Conservation (phyloP, 192 early-diverging fungal genomes). For the Rhizophagus prolifer region DNA sequence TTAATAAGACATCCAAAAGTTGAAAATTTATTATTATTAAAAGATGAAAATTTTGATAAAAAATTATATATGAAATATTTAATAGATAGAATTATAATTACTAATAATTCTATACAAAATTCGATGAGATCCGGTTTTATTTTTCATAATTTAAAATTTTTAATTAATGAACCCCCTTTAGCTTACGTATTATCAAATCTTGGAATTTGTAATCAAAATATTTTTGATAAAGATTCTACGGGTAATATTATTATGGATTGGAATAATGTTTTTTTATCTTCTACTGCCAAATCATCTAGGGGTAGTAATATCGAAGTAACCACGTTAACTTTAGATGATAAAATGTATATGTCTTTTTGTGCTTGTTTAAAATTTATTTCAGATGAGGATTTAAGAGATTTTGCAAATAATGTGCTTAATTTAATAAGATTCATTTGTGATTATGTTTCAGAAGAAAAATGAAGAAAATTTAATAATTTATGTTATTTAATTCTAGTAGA, state of each 20-base stretch:
- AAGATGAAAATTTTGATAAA: background rate
- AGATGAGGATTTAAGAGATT: background rate
- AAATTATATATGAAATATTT: background rate
- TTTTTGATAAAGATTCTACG: background rate
- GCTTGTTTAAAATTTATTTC: background rate
- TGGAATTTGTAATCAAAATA: background rate
- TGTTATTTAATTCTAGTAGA: too few species aligned
- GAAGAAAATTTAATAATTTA: too few species aligned
- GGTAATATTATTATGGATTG: background rate
- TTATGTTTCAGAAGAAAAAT: background rate
- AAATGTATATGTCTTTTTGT: background rate
- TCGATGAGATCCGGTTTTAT: background rate
- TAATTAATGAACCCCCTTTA: background rate
- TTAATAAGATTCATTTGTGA: background rate
- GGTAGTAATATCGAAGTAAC: background rate
- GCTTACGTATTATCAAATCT: background rate
- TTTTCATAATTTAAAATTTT: background rate
- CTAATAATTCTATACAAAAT: background rate
- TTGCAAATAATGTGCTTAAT: background rate
- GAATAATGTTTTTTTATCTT: background rate
- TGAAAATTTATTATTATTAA: background rate
- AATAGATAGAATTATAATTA: background rate
- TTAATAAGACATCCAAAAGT: background rate
- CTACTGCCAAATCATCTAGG: background rate
- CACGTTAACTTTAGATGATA: background rate